Percentiles rank a stretch among this genome's conserved stretches.
Evolutionary conservation across 139 green algal species (phyloP).

Genomic region (Desmodesmus armatus): DNA sequence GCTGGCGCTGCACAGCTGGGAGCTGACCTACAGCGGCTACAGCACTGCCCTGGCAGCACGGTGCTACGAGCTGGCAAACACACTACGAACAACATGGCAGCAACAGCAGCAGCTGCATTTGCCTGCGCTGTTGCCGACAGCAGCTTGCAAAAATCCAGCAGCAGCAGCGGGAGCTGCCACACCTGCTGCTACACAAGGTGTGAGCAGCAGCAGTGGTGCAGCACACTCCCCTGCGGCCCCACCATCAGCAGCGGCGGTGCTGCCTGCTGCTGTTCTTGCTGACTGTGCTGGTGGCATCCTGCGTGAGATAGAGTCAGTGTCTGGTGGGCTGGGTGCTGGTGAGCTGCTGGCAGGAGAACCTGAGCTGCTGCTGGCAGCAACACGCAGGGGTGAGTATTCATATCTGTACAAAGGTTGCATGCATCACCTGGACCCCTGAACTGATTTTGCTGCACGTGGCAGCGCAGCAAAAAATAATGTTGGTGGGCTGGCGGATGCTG

Average conservation of each 20-base stretch:
- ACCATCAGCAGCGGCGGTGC: neutral
- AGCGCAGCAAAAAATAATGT: too few relatives aligned
- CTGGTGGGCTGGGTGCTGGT: neutral
- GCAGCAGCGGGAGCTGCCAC: slow-evolving; percentile 1
- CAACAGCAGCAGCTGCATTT: slow-evolving; percentile 32
- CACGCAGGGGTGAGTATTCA: slow-evolving; percentile 16
- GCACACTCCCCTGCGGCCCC: neutral
- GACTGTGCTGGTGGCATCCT: slow-evolving; percentile 10
- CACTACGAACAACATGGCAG: neutral
- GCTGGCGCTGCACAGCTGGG: slow-evolving; percentile 11
- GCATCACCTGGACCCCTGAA: too few relatives aligned
- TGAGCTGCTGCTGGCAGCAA: slow-evolving; percentile 26
- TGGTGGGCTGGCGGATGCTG: too few relatives aligned
- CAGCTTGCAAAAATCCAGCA: neutral
- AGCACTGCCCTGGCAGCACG: neutral
- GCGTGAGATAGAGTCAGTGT: neutral
- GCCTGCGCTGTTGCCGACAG: neutral
- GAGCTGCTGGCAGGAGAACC: slow-evolving; percentile 16
- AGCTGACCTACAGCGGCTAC: slow-evolving; percentile 17
- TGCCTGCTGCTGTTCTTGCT: slow-evolving; percentile 12
- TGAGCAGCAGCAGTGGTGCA: neutral
- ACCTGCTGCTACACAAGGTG: neutral
- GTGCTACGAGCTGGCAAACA: neutral
- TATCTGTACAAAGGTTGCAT: too few relatives aligned
- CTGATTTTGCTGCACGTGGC: too few relatives aligned